A percentile compares a stretch with the other conserved stretches of the same genome.
Conservation (phyloP, 1,139 yeast species). For the Candida glucosophila region DNA sequence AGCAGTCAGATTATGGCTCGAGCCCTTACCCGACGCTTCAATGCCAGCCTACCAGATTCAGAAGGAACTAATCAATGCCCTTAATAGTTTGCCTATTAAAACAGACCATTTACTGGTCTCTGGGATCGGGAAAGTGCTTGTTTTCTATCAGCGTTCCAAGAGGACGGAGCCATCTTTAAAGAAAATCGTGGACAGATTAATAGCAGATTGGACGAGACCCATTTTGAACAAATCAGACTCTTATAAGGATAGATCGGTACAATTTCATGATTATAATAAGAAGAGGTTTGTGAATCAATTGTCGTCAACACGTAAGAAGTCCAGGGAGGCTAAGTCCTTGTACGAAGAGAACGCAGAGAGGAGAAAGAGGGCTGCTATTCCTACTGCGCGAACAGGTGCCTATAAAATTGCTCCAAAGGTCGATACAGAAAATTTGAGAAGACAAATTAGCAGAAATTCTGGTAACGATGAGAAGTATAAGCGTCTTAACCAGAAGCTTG, state of each 20-base stretch:
- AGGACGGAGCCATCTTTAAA: slow-evolving; percentile 83
- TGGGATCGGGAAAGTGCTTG: slow-evolving; percentile 87
- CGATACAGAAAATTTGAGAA: slow-evolving; percentile 35
- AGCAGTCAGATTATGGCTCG: slow-evolving; percentile 94
- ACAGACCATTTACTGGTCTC: slow-evolving; percentile 92
- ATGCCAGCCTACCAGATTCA: slow-evolving; percentile 96
- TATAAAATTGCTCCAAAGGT: slow-evolving; percentile 87
- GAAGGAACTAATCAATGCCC: slow-evolving; percentile 69
- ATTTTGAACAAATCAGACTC: slow-evolving; percentile 93
- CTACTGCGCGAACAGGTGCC: slow-evolving; percentile 79
- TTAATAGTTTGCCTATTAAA: slow-evolving; percentile 78
- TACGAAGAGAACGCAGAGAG: slow-evolving; percentile 91
- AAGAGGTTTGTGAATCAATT: slow-evolving; percentile 42
- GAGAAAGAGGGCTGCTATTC: slow-evolving; percentile 90
- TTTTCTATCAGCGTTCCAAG: slow-evolving; percentile 88
- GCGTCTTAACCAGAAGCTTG: slow-evolving; percentile 53
- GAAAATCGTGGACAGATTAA: slow-evolving; percentile 79
- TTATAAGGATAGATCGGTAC: slow-evolving; percentile 79
- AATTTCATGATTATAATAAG: slow-evolving; percentile 64
- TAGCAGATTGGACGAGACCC: slow-evolving; percentile 98
- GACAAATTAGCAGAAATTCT: slow-evolving; percentile 32
- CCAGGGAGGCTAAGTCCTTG: slow-evolving; percentile 44
- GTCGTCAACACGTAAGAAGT: slow-evolving; percentile 22
- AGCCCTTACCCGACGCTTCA: slow-evolving; percentile 96
- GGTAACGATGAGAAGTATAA: slow-evolving; percentile 73